These are phyloP conservation scores for Pythium coloratum DNA, from an alignment of 352 stramenopile genomes.

Conservation along the genomic window DNA sequence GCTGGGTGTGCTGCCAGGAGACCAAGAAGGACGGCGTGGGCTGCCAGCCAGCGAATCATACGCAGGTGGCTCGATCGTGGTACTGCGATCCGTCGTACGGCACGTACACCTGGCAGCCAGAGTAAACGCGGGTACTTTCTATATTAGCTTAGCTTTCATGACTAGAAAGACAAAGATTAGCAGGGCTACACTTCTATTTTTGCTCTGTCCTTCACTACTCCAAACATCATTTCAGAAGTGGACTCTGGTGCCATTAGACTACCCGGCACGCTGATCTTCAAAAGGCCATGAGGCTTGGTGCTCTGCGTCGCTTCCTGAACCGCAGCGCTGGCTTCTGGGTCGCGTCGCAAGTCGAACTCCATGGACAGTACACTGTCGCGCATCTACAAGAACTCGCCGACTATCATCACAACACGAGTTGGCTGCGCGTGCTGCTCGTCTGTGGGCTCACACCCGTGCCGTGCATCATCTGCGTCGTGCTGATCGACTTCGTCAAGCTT, in stretches of 20 bases:
- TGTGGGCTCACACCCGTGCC: slow-evolving; percentile 16
- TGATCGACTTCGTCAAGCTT: slow-evolving; percentile 16
- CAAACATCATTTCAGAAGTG: neutral
- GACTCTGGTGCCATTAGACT: too few species aligned
- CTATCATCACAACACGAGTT: slow-evolving; percentile 8
- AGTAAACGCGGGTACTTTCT: neutral
- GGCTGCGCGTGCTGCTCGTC: neutral
- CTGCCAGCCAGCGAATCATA: slow-evolving; percentile 39
- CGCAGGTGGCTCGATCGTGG: slow-evolving; percentile 31
- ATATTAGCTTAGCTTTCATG: too few species aligned
- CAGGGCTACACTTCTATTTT: too few species aligned
- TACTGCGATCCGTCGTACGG: slow-evolving; percentile 37
- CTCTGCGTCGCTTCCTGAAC: neutral
- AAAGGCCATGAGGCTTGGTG: neutral
- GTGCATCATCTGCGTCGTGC: slow-evolving; percentile 6
- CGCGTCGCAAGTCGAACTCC: slow-evolving; percentile 23
- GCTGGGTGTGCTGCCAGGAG: slow-evolving; percentile 59
- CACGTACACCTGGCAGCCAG: slow-evolving; percentile 39
- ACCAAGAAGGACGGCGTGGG: slow-evolving; percentile 32
- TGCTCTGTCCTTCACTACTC: neutral
- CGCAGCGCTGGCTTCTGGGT: slow-evolving; percentile 8
- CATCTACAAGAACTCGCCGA: slow-evolving; percentile 10
- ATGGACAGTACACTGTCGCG: slow-evolving; percentile 20
- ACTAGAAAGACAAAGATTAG: too few species aligned
- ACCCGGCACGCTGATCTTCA: neutral